Percentiles rank a stretch among this genome's conserved stretches.
phyloP scores from a whole-genome alignment of 495 filamentous ascomycete genomes.

The Penicillium pulvis region DNA sequence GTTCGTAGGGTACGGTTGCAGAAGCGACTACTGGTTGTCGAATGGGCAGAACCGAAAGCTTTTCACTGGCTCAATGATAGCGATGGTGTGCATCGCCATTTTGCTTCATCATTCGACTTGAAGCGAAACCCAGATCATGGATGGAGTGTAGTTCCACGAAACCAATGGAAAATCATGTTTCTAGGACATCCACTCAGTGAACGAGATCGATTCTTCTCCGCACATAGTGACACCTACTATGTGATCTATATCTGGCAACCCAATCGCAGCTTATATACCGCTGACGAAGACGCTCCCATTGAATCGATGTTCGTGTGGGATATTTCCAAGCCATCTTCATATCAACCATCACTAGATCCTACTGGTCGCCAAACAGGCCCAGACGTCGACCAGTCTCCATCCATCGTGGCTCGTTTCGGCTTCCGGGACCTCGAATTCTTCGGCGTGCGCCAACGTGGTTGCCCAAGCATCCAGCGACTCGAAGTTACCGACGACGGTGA shows the following conservation, averaged over 20 bases:
- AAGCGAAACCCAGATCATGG: slow-evolving; percentile 18
- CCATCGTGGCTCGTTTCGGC: slow-evolving; percentile 56
- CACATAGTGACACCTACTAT: slow-evolving; percentile 64
- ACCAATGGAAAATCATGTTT: slow-evolving; percentile 70
- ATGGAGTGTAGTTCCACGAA: slow-evolving; percentile 58
- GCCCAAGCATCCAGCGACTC: slow-evolving; percentile 54
- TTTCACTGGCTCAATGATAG: slow-evolving; percentile 61
- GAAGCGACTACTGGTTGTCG: slow-evolving; percentile 58
- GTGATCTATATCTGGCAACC: slow-evolving; percentile 69
- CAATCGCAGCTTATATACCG: slow-evolving; percentile 57
- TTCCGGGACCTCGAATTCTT: slow-evolving; percentile 59
- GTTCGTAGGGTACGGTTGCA: slow-evolving; percentile 61
- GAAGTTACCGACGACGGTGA: slow-evolving; percentile 51
- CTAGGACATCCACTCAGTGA: slow-evolving; percentile 61
- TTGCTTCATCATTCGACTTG: slow-evolving; percentile 64
- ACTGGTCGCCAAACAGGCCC: slow-evolving; percentile 37
- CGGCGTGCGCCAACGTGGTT: slow-evolving; percentile 57
- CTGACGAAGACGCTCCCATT: slow-evolving; percentile 58
- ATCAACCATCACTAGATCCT: slow-evolving; percentile 59
- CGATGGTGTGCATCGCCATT: slow-evolving; percentile 63
- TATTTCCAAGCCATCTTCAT: slow-evolving; percentile 56
- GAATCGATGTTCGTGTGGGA: slow-evolving; percentile 71
- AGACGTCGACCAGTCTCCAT: slow-evolving; percentile 45
- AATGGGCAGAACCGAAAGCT: slow-evolving; percentile 64
- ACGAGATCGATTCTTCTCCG: slow-evolving; percentile 64